These are phyloP conservation scores for Microcos paniculata DNA, from an alignment of 345 rosid genomes.

Conservation along the genomic window DNA sequence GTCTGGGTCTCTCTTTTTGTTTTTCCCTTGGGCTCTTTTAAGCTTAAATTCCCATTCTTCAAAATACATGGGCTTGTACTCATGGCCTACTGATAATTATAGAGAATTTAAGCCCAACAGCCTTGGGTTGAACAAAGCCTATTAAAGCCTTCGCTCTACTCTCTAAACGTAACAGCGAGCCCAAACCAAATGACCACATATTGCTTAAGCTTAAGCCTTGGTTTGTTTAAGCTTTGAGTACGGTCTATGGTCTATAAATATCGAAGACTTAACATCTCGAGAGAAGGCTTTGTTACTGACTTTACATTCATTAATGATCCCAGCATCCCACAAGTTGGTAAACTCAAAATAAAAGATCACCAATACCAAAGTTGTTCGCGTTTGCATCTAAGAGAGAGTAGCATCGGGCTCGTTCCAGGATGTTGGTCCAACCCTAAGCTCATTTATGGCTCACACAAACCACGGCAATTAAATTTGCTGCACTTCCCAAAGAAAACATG, in stretches of 20 bases:
- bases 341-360: slow-evolving; percentile 1
- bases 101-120: no score
- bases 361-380: slow-evolving; percentile 15
- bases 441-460: slow-evolving; percentile 19
- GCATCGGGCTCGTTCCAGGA: slow-evolving; percentile 29
- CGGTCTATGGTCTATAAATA: background rate
- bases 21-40: no score
- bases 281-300: background rate
- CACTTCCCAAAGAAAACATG: slow-evolving; percentile 9
- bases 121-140: no score
- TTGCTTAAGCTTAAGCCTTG: no score
- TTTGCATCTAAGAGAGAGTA: background rate
- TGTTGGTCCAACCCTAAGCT: slow-evolving; percentile 30
- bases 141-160: no score
- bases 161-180: no score
- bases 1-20: no score
- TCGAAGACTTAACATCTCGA: background rate
- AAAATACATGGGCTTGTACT: no score
- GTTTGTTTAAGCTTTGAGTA: no score
- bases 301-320: slow-evolving; percentile 23
- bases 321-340: slow-evolving; percentile 28
- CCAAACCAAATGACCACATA: no score
- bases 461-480: slow-evolving; percentile 2
- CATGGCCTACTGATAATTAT: no score
- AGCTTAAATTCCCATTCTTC: no score